Base-by-base conservation (phyloP, 805 yeast species). In the Helenozyma baotianmanensis region DNA sequence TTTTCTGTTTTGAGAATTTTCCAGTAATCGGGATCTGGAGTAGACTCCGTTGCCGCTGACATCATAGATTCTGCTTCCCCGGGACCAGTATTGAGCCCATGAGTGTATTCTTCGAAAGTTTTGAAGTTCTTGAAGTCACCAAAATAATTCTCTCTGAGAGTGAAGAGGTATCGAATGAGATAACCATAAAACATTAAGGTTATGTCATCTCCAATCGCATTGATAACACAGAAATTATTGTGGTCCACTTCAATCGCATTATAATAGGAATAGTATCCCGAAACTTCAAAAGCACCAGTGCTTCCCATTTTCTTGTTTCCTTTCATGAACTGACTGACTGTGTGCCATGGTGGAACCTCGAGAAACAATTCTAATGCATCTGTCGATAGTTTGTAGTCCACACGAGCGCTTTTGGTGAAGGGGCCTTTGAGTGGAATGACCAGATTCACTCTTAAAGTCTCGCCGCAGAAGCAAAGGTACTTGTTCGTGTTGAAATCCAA, bases 341-440 rank as follows among this genome's bases (percentile, higher is more conserved):
- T 89, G 50, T 87, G 94, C 96, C 97, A 92, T 1, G 90, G 82
- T 0, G 98, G 97, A 0, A 92, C 76, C 36, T 79, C 82, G 2
- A 89, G 54, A 1, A 74, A 62, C 29, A 92, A 48, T 29, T 79
- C 72, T 43, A 87, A 75, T 29, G 59, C 60, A 0, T 84, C 76
- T 0, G 95, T 80, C 3, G 43, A 42, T 2, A 82, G 42, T 1
- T 58, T 55, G 45, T 69, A 85, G 11, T 68, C 60, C 11, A 82
- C 62, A 0, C 72, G 68, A 1, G 76, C 73, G 3, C 72, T 68
- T 31, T 71, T 73, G 23, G 72, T 59, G 23, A 74, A 68, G 12
- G 78, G 65, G 0, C 74, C 69, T 10, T 70, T 70, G 42, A 78
- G 48, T 0, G 97, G 96, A 2, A 87, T 63, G 0, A 50, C 51